A percentile compares a stretch with the other conserved stretches of the same genome.
Conservation (phyloP, 176 grass and related monocot species). For the Musa troglodytarum region DNA sequence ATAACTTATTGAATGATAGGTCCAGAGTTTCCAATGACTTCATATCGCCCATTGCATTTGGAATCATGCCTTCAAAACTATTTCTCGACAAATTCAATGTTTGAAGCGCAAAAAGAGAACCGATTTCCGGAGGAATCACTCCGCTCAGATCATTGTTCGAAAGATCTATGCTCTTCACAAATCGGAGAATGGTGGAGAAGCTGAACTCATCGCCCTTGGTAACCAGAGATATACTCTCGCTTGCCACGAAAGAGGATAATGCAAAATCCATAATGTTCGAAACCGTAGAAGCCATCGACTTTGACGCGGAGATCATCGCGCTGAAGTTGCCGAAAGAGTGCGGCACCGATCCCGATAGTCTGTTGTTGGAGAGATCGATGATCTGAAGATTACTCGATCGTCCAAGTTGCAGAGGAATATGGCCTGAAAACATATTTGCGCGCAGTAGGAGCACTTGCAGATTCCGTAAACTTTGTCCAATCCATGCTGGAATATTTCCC, state of each 20-base stretch:
- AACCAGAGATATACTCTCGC: no score
- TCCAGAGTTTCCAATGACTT: constrained; percentile 12
- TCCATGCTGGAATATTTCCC: constrained; percentile 21
- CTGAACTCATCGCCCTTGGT: no score
- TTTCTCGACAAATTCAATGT: constrained; percentile 16
- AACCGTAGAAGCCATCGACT: no score
- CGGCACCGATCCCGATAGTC: background rate
- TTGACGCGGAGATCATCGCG: no score
- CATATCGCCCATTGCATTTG: background rate
- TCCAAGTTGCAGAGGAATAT: background rate
- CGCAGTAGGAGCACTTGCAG: constrained; percentile 7
- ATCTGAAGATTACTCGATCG: background rate
- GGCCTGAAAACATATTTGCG: background rate
- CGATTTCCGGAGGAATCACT: constrained; percentile 8
- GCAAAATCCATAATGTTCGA: no score
- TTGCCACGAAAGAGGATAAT: no score
- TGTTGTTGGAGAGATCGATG: constrained; percentile 18
- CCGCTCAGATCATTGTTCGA: background rate
- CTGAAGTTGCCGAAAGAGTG: no score
- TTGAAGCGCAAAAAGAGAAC: background rate
- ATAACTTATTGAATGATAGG: background rate
- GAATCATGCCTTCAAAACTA: constrained; percentile 4
- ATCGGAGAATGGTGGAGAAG: no score
- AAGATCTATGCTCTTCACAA: no score
- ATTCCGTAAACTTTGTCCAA: constrained; percentile 1